Conservation (phyloP, 2,329 filamentous ascomycete genomes). For the Trichoderma pleuroti region DNA sequence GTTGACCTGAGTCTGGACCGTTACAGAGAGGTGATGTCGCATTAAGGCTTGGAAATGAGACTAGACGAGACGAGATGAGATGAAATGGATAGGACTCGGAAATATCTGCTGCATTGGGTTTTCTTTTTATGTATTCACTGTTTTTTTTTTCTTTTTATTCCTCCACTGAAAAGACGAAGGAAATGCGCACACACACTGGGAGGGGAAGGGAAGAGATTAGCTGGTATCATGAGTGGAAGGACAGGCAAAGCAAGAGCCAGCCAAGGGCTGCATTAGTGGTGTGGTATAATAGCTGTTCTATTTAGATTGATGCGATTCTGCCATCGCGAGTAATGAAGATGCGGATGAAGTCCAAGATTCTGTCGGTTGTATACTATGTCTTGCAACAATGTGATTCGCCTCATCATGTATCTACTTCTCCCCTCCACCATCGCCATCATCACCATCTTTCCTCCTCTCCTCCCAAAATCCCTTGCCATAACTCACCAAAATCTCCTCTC, state of each 20-base stretch:
- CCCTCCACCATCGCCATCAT: conserved; percentile 14
- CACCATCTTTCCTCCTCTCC: conserved; percentile 35
- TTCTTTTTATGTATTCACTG: background rate
- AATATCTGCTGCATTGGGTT: conserved; percentile 3
- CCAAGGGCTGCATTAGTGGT: background rate
- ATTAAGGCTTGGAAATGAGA: conserved; percentile 25
- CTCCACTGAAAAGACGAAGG: background rate
- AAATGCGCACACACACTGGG: background rate
- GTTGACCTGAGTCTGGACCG: conserved; percentile 66
- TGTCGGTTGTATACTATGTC: background rate
- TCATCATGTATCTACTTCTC: background rate
- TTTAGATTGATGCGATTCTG: background rate
- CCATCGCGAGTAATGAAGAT: conserved; percentile 1
- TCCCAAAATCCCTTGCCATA: conserved; percentile 67
- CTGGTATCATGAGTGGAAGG: background rate
- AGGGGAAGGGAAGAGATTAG: background rate
- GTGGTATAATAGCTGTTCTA: conserved; percentile 15
- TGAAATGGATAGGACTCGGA: background rate
- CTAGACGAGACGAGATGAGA: background rate
- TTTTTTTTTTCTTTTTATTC: background rate
- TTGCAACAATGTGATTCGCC: background rate
- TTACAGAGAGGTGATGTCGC: conserved; percentile 61
- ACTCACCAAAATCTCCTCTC: conserved; percentile 62
- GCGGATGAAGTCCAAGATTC: background rate
- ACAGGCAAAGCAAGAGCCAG: background rate